Conservation (phyloP, 192 early-diverging fungal genomes). For the Backusella circina region DNA sequence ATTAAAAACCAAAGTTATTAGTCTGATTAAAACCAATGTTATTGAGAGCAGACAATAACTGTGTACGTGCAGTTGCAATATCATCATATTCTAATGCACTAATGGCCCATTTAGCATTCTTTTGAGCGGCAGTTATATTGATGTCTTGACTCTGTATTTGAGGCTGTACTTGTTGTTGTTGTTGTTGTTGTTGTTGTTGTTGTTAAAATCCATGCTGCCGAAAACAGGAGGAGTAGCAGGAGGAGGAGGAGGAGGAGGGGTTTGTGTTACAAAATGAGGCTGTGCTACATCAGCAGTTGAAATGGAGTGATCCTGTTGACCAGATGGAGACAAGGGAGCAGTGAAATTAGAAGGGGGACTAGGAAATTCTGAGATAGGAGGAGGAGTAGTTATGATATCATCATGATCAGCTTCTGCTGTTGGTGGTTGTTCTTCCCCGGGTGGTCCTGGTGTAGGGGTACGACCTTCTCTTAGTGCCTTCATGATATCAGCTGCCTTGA, state of each 20-base stretch:
- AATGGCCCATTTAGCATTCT: constrained; percentile 87
- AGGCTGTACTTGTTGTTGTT: background rate
- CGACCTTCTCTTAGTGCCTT: constrained; percentile 88
- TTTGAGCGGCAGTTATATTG: constrained; percentile 70
- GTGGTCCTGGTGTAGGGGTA: constrained; percentile 57
- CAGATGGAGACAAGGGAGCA: constrained; percentile 21
- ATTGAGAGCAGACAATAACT: constrained; percentile 66
- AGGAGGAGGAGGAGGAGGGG: background rate
- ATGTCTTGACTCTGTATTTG: constrained; percentile 16
- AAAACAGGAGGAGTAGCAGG: constrained; percentile 12
- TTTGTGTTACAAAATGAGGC: background rate
- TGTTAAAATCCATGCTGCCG: too few relatives aligned
- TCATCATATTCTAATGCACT: constrained; percentile 96
- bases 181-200: background rate
- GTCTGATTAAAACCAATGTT: constrained; percentile 23
- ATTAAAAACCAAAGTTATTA: constrained; percentile 31
- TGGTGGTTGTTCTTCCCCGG: constrained; percentile 17
- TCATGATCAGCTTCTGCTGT: background rate
- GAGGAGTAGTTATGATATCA: constrained; percentile 9
- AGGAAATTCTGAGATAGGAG: constrained; percentile 32
- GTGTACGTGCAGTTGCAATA: constrained; percentile 77
- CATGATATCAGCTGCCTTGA: constrained; percentile 92
- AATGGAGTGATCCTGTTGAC: constrained; percentile 2
- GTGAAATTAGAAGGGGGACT: constrained; percentile 40
- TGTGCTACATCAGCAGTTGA: background rate